Evolutionary conservation across 2,329 filamentous ascomycete genomes (phyloP), one percentile per base, ranked within the genome.

Genomic region (Arthrinium phaeospermum): DNA sequence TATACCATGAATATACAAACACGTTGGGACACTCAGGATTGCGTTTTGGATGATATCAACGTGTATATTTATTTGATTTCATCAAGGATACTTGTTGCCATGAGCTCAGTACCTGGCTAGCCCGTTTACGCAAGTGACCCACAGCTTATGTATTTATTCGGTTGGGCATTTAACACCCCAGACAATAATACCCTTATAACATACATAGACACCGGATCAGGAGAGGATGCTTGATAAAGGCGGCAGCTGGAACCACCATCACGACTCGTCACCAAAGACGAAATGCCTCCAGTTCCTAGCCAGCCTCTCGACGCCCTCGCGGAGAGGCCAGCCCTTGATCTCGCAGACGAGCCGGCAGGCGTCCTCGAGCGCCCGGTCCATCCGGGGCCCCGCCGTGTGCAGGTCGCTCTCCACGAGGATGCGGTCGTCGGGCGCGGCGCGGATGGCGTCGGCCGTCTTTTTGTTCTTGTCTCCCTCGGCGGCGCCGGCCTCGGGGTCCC

Each of bases 331-430:
- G 1, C 89, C 91, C 76, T 95, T 96, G 67, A 95, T 85, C 68
- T 88, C 82, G 79, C 96, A 98, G 6, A 98, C 89, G 73, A 88
- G 90, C n/a, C 91, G 86, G 71, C 93, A 90, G 74, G 95, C 92
- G 67, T 93, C 88, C 79, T 96, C 93, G 16, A 99, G 83, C 73
- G 90, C 84, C 2, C 84, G 82, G 79, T 98, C 96, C 93, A 98
- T 97, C 69, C 87, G 84, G 0, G 91, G 86, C 0, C 96, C 96
- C 0, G 96, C 96, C 27, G 85, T 89, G 81, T 98, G 94, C 72
- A 98, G 81, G 82, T 99, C 96, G 80, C 95, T 98, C 82, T 99
- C 96, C 2, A 97, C 87, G 27, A 99, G 86, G 16, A 99, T 85
- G 70, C 91, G 88, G 76, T 96, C 89, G 75, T 94, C 92, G 0